Evolutionary conservation across 768 basidiomycete species (phyloP), one percentile per base, ranked within the genome.

Genomic region (Tylopilus rubrobrunneus): DNA sequence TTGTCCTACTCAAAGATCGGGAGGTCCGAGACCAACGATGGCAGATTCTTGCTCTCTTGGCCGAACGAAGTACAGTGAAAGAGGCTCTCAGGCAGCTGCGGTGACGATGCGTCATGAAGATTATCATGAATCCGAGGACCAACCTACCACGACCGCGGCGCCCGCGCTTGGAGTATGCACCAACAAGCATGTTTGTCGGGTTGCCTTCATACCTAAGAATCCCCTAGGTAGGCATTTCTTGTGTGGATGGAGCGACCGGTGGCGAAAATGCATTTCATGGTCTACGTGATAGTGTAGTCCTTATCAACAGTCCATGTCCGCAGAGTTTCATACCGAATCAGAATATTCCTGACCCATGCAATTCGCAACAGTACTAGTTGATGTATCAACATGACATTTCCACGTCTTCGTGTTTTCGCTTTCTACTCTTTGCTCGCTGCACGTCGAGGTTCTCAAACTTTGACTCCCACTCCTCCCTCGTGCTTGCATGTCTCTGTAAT

Each of bases 1-100:
- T 79, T 23, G 66, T 71, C 5, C 63, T 84, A 15, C 69, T 87
- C 41, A 83, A 83, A 64, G 80, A 85, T 57, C 73, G 82, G 21
- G 85, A 88, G 56, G 80, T 83, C 17, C 73, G 78, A 46, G 86
- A 90, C 70, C 81, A 83, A 55, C 72, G 83, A 39, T 89, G 87
- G 87, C 89, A 91, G 64, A 78, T 89, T 33, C 77, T 91, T 59
- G 87, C 89, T 46, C 71, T 92, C 25, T 74, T 91, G 14, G 81
- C 78, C 9, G 84, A 92, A 63, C 71, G 89, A 54, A 90, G 88
- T 65, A 80, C 86, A 7, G 79, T 91, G 33, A 81, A 81, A 60
- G 85, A 87, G 48, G 78, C 74, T 21, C 66, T 80, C 46, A 73
- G 77, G 60, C 71, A 74, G 53, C 57, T 71, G 56, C 65, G 66